Percentiles rank a stretch among this genome's conserved stretches.
These are phyloP conservation scores for Sicyos baderoa DNA, from an alignment of 306 rosid genomes.

Conservation along the genomic window DNA sequence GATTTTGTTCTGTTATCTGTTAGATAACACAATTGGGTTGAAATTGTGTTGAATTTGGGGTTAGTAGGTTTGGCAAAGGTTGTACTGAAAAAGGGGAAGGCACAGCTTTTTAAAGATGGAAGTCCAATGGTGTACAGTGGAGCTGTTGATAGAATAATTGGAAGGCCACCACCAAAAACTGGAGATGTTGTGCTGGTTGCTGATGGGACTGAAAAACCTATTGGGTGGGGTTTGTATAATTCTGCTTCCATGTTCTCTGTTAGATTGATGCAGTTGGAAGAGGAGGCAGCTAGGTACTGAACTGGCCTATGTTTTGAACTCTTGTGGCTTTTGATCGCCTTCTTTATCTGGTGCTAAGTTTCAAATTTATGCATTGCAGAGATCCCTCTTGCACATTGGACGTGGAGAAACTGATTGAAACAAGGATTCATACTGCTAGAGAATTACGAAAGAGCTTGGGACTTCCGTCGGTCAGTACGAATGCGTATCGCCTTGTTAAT, in stretches of 20 bases:
- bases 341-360: conserved; percentile 20
- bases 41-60: conserved; percentile 17
- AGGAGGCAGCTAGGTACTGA: conserved; percentile 60
- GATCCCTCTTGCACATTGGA: conserved; percentile 50
- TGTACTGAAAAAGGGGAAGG: conserved; percentile 82
- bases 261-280: conserved; percentile 83
- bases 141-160: conserved; percentile 83
- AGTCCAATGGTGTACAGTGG: conserved; percentile 97
- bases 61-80: conserved; percentile 77
- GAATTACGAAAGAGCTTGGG: conserved; percentile 60
- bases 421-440: conserved; percentile 55
- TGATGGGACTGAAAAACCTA: conserved; percentile 75
- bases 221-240: conserved; percentile 92
- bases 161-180: conserved; percentile 82
- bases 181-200: conserved; percentile 82
- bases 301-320: conserved; percentile 1
- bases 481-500: conserved; percentile 73
- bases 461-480: conserved; percentile 68
- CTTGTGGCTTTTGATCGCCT: neutral
- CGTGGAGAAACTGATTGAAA: conserved; percentile 67
- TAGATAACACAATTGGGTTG: neutral
- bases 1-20: too few relatives aligned
- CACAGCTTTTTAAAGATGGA: conserved; percentile 92
- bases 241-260: conserved; percentile 87
- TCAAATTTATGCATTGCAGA: conserved; percentile 31